Percentiles rank a stretch among this genome's conserved stretches.
Conservation (phyloP, 306 rosid species). For the Ammopiptanthus mongolicus region DNA sequence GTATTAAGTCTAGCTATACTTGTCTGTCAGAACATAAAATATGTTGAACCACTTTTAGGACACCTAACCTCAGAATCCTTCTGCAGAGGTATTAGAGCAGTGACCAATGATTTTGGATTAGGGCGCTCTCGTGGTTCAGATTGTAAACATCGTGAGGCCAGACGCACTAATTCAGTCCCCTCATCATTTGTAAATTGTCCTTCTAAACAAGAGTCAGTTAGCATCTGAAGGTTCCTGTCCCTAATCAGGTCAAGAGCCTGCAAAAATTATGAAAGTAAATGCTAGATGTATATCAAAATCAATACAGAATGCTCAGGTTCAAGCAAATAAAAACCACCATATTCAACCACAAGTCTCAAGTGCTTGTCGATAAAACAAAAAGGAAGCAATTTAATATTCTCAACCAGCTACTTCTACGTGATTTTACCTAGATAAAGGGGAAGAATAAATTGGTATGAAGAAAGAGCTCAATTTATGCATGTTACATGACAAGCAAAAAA, state of each 20-base stretch:
- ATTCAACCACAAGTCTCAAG: background rate
- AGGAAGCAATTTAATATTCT: background rate
- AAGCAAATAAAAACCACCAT: background rate
- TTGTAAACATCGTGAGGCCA: slow-evolving; percentile 88
- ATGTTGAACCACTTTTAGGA: slow-evolving; percentile 11
- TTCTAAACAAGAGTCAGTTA: slow-evolving; percentile 93
- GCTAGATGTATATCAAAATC: slow-evolving; percentile 21
- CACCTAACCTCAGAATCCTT: slow-evolving; percentile 76
- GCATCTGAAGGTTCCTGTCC: slow-evolving; percentile 79
- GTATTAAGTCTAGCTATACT: background rate
- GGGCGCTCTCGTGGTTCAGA: slow-evolving; percentile 97
- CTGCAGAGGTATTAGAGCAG: slow-evolving; percentile 85
- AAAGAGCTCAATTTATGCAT: background rate
- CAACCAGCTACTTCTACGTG: background rate
- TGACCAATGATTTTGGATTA: slow-evolving; percentile 73
- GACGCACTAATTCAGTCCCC: slow-evolving; percentile 86
- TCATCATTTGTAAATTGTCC: slow-evolving; percentile 88
- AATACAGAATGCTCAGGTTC: background rate
- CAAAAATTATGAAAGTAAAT: slow-evolving; percentile 22
- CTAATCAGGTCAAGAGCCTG: slow-evolving; percentile 96
- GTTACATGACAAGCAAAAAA: background rate
- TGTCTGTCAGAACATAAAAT: background rate
- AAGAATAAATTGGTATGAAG: background rate
- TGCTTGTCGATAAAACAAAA: background rate
- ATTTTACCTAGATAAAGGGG: background rate